Conservation (phyloP, 1,284 basidiomycete genomes). For the Leccinum fuscescens region DNA sequence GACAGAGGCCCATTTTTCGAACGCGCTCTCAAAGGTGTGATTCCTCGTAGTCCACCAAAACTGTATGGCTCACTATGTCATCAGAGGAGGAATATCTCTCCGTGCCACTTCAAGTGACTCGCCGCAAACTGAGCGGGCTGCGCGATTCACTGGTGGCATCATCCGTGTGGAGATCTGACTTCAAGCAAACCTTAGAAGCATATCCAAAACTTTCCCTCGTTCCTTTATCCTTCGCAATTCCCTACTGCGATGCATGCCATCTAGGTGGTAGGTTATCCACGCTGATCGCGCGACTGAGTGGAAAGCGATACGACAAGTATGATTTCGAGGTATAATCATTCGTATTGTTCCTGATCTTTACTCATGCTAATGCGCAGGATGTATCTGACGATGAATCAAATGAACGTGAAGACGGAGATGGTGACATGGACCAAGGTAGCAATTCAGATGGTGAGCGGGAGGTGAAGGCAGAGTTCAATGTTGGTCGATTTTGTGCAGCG, state of each 20-base stretch:
- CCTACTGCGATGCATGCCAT: conserved; percentile 77
- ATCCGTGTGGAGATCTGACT: conserved; percentile 73
- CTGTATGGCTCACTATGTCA: conserved; percentile 8
- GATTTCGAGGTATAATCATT: conserved; percentile 51
- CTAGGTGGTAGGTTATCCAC: conserved; percentile 68
- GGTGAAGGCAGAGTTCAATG: conserved; percentile 38
- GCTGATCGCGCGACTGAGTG: conserved; percentile 53
- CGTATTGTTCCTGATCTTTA: background rate
- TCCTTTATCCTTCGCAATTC: conserved; percentile 53
- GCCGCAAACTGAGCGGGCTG: conserved; percentile 65
- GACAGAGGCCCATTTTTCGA: conserved; percentile 57
- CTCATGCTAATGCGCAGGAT: conserved; percentile 13
- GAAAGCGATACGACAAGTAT: conserved; percentile 55
- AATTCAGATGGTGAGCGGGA: conserved; percentile 36
- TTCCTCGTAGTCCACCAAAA: background rate
- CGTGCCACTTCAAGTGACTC: conserved; percentile 58
- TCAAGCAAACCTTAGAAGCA: conserved; percentile 61
- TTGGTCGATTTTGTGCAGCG: conserved; percentile 75
- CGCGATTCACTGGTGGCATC: conserved; percentile 73
- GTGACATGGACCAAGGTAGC: conserved; percentile 27
- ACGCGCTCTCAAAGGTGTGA: conserved; percentile 49
- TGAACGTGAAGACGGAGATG: conserved; percentile 8
- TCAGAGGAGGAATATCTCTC: conserved; percentile 68
- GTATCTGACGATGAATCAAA: conserved; percentile 22
- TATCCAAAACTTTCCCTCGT: conserved; percentile 62